Evolutionary conservation across 257 asterid species (phyloP).

Genomic region (Penstemon davidsonii): DNA sequence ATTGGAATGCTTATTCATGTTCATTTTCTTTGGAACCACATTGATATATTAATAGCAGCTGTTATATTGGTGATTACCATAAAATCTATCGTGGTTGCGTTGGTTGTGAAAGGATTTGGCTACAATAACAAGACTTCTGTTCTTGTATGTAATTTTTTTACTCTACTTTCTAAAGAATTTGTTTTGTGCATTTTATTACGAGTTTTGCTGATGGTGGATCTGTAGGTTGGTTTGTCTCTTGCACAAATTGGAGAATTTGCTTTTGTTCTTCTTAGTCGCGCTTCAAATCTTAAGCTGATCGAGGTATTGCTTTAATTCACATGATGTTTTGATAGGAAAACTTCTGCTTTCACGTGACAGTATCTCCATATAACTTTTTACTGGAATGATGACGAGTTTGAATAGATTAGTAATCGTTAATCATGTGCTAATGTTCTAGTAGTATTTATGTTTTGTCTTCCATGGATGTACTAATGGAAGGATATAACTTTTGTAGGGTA

Average conservation of each 20-base stretch:
- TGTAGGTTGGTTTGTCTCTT: constrained; percentile 88
- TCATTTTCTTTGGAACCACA: constrained; percentile 86
- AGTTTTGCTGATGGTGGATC: constrained; percentile 10
- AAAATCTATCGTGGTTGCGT: constrained; percentile 63
- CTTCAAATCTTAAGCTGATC: constrained; percentile 74
- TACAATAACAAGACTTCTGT: constrained; percentile 72
- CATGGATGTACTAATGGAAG: constrained; percentile 25
- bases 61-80: constrained; percentile 66
- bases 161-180: constrained; percentile 10
- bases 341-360: neutral
- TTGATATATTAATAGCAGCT: constrained; percentile 76
- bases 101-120: constrained; percentile 80
- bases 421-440: constrained; percentile 1
- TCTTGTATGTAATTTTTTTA: constrained; percentile 51
- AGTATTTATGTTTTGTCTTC: neutral
- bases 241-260: constrained; percentile 95
- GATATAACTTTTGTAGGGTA: constrained; percentile 52
- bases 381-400: neutral
- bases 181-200: constrained; percentile 18
- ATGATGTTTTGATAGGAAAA: neutral
- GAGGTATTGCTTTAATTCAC: constrained; percentile 47
- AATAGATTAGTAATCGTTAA: constrained; percentile 4
- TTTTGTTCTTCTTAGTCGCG: constrained; percentile 81
- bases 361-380: neutral
- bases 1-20: constrained; percentile 89